Base-by-base conservation (phyloP, 2,329 filamentous ascomycete genomes). In the Pseudocercospora fijiensis region DNA sequence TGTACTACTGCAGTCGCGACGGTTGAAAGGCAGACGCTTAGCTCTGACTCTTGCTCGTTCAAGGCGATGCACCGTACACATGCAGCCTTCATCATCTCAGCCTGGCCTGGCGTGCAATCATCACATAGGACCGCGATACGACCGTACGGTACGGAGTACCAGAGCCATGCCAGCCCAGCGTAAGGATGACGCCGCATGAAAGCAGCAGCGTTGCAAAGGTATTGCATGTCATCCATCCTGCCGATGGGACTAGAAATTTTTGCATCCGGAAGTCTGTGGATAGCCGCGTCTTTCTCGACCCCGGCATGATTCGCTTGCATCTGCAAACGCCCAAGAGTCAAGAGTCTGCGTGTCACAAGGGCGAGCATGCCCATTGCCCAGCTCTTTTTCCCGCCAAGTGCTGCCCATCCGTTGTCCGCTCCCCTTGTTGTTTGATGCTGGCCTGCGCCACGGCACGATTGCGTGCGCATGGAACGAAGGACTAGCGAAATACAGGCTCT, bases 381-480 rank as follows among this genome's bases (percentile, higher is more conserved):
- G 51, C 24, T 24, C 51, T 53, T 53, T 53, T 53, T 53, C 28
- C 51, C 51, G 51, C 51, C 51, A 53, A 53, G 51, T 53, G 51
- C 24, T 53, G 26, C 24, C 27, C 51, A 26, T 53, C 27, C 26
- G 51, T 53, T 30, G 22, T 55, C 51, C 22, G 26, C 22, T 56
- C 16, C 27, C 53, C 53, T 56, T 56, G 53, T 52, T 52, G 5
- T 41, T 26, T 53, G 24, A 18, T 37, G 49, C 22, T 53, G 27
- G 18, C n/a, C 53, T 56, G 53, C 53, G 53, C 53, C 53, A 56
- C 53, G 53, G 53, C 53, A 56, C 53, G 28, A 56, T 56, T 56
- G 53, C 53, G 53, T 56, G 53, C 53, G 53, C 53, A 56, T 56
- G 53, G 53, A 37, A 56, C 53, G 28, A 56, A 56, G 22, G 51